These are phyloP conservation scores for Pseudocercospora cruenta DNA, from an alignment of 2,329 filamentous ascomycete genomes.

Conservation along the genomic window DNA sequence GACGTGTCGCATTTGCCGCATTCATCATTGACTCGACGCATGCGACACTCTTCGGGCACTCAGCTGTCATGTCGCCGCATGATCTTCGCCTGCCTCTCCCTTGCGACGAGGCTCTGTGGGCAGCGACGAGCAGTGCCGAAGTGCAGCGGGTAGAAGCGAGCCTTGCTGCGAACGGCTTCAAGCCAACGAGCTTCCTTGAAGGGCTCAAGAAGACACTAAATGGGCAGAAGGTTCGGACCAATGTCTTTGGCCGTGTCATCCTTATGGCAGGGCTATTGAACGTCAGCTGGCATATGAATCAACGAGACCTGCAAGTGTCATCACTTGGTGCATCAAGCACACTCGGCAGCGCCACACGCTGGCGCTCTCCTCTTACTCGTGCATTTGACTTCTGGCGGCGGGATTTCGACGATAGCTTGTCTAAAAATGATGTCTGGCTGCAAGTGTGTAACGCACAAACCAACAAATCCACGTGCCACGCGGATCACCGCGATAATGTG, in stretches of 20 bases:
- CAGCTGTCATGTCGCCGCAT: slow-evolving; percentile 94
- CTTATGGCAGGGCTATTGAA: slow-evolving; percentile 92
- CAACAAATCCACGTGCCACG: slow-evolving; percentile 31
- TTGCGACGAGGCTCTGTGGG: slow-evolving; percentile 92
- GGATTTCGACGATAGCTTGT: slow-evolving; percentile 82
- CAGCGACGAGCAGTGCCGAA: slow-evolving; percentile 82
- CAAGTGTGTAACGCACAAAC: slow-evolving; percentile 40
- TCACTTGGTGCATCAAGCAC: slow-evolving; percentile 79
- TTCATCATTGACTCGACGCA: slow-evolving; percentile 96
- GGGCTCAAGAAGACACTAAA: slow-evolving; percentile 87
- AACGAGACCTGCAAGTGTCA: slow-evolving; percentile 89
- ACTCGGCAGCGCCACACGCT: slow-evolving; percentile 85
- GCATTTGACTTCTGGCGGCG: slow-evolving; percentile 94
- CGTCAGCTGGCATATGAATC: slow-evolving; percentile 97
- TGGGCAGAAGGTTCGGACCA: slow-evolving; percentile 82
- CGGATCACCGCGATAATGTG: slow-evolving; percentile 66
- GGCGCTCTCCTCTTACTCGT: slow-evolving; percentile 80
- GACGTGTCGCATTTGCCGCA: slow-evolving; percentile 86
- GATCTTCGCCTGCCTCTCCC: slow-evolving; percentile 90
- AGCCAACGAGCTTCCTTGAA: slow-evolving; percentile 85
- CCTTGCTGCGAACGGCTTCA: slow-evolving; percentile 77
- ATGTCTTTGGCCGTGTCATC: slow-evolving; percentile 89
- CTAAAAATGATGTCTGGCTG: slow-evolving; percentile 52
- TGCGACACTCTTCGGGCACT: slow-evolving; percentile 97
- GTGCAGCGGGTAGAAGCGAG: slow-evolving; percentile 82